Evolutionary conservation across 2,329 filamentous ascomycete species (phyloP).

Genomic region (Claviceps quebecensis): DNA sequence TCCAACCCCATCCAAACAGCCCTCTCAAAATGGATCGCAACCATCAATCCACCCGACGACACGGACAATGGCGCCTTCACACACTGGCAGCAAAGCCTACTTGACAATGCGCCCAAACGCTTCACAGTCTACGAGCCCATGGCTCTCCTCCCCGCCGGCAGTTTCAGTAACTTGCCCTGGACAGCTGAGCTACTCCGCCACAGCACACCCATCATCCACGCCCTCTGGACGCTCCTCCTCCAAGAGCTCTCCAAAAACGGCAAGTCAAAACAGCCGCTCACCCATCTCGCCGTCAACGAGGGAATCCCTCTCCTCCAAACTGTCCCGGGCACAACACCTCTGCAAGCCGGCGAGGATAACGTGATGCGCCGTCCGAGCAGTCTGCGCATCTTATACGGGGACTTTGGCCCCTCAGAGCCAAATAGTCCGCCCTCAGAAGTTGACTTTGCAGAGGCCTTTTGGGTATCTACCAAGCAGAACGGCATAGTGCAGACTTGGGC

Average conservation of each 20-base stretch:
- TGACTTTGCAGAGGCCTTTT: slow-evolving; percentile 58
- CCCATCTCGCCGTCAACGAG: slow-evolving; percentile 46
- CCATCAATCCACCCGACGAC: slow-evolving; percentile 1
- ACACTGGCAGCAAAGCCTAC: slow-evolving; percentile 16
- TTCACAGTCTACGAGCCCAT: slow-evolving; percentile 49
- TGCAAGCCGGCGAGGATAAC: slow-evolving; percentile 36
- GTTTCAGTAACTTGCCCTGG: slow-evolving; percentile 34
- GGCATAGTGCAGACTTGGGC: slow-evolving; percentile 77
- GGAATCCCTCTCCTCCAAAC: slow-evolving; percentile 40
- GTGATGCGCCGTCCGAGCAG: slow-evolving; percentile 58
- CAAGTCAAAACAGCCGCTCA: slow-evolving; percentile 24
- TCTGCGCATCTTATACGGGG: slow-evolving; percentile 55
- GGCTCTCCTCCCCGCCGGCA: slow-evolving; percentile 44
- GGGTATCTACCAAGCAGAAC: slow-evolving; percentile 67
- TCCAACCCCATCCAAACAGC: slow-evolving; percentile 20
- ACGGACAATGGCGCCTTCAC: neutral
- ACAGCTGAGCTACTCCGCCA: slow-evolving; percentile 17
- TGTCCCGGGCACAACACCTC: neutral
- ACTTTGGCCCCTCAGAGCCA: slow-evolving; percentile 48
- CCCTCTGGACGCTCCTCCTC: slow-evolving; percentile 38
- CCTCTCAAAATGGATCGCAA: slow-evolving; percentile 15
- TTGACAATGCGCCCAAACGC: slow-evolving; percentile 35
- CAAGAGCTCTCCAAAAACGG: slow-evolving; percentile 27
- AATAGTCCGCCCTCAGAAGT: slow-evolving; percentile 16
- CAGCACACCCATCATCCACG: slow-evolving; percentile 11